These are phyloP conservation scores for Eragrostis nindensis DNA, from an alignment of 176 grass and related monocot species.

Conservation along the genomic window DNA sequence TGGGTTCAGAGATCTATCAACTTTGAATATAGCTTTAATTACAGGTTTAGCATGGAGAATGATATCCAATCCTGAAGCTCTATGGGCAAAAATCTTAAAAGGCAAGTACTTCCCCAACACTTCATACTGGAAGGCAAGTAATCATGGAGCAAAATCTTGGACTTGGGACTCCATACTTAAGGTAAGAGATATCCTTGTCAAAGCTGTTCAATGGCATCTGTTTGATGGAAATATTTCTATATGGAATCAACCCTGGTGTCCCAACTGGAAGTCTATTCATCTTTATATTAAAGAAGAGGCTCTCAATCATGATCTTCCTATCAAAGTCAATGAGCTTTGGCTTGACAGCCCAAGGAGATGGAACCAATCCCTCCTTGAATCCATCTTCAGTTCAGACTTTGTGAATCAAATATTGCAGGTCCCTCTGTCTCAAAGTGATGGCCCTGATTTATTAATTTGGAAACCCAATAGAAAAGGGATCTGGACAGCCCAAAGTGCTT, in stretches of 20 bases:
- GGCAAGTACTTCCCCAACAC: neutral
- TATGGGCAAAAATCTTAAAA: neutral
- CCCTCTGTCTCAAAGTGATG: neutral
- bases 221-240: conserved; percentile 1
- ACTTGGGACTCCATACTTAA: neutral
- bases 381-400: neutral
- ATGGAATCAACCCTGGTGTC: neutral
- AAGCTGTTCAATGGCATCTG: neutral
- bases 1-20: neutral
- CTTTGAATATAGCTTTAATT: neutral
- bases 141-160: neutral
- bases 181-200: neutral
- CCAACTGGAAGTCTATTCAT: neutral
- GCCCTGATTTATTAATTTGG: neutral
- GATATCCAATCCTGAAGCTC: neutral
- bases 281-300: neutral
- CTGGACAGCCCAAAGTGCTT: neutral
- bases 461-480: neutral
- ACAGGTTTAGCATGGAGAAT: neutral
- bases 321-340: neutral
- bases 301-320: neutral
- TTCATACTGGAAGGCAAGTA: neutral
- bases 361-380: neutral
- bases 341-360: neutral
- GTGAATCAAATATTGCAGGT: neutral